Evolutionary conservation across 2,329 filamentous ascomycete genomes (phyloP).

Genomic region (Fusarium nisikadoi): DNA sequence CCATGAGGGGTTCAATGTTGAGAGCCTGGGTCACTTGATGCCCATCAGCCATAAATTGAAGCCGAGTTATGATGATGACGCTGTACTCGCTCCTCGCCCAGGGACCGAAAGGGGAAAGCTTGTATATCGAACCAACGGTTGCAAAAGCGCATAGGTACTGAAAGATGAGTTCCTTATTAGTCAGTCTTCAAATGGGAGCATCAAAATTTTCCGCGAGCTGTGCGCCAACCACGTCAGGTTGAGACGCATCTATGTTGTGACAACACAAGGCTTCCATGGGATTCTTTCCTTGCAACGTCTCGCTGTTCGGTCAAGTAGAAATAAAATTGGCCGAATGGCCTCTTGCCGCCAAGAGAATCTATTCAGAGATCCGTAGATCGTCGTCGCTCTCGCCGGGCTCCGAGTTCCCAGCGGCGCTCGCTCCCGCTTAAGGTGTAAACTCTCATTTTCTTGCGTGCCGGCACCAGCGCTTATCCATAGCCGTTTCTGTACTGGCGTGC

Average conservation of each 20-base stretch:
- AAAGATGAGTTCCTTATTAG: not conserved
- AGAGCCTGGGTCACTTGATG: conserved; percentile 9
- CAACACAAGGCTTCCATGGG: not conserved
- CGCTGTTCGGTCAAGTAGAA: conserved; percentile 1
- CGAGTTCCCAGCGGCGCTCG: conserved; percentile 19
- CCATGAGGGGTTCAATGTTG: not conserved
- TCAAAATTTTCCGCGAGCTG: not conserved
- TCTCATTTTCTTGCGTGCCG: not conserved
- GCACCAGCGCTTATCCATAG: conserved; percentile 1
- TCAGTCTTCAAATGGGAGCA: not conserved
- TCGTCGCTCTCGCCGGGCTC: conserved; percentile 29
- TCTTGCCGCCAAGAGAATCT: conserved; percentile 16
- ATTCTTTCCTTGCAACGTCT: not conserved
- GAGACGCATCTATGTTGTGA: not conserved
- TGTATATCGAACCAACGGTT: conserved; percentile 1
- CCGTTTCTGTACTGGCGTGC: conserved; percentile 29
- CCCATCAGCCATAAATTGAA: conserved; percentile 1
- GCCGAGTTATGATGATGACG: not conserved
- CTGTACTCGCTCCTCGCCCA: not conserved
- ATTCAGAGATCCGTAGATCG: not conserved
- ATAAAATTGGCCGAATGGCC: conserved; percentile 11
- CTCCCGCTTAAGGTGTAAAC: conserved; percentile 8
- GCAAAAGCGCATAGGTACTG: not conserved
- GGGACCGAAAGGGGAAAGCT: not conserved
- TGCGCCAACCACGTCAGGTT: not conserved